Conservation (phyloP, 148 eudicot species). For the Rhododendron henanense region DNA sequence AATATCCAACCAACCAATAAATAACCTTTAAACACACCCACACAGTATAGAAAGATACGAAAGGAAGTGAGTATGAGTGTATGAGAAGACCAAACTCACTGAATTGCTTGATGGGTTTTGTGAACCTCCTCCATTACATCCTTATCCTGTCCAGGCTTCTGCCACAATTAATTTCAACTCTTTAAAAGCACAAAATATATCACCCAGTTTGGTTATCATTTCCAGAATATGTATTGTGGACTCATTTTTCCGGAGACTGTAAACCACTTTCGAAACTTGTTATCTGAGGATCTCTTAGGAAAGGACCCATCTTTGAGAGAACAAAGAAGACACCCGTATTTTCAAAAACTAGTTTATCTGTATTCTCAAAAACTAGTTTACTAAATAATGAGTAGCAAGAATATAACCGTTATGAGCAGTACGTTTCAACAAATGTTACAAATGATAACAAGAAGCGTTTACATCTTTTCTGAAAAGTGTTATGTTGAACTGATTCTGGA, state of each 20-base stretch:
- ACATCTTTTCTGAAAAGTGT: not conserved
- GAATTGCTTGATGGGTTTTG: conserved; percentile 71
- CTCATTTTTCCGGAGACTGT: not conserved
- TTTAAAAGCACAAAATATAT: not conserved
- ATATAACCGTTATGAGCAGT: too few species aligned
- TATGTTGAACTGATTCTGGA: not conserved
- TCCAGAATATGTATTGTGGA: not conserved
- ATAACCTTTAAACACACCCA: not conserved
- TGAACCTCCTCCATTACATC: conserved; percentile 74
- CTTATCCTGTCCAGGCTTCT: conserved; percentile 53
- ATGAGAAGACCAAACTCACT: conserved; percentile 44
- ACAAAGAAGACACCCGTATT: too few species aligned
- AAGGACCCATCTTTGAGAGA: too few species aligned
- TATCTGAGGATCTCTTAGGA: not conserved
- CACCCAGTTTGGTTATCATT: not conserved
- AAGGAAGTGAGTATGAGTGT: not conserved
- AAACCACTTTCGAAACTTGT: not conserved
- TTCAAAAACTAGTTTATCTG: not conserved
- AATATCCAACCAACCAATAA: not conserved
- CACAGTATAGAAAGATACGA: not conserved
- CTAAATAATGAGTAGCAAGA: not conserved
- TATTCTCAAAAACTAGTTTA: too few species aligned
- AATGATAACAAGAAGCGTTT: not conserved
- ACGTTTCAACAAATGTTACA: too few species aligned
- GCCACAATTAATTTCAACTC: conserved; percentile 12